Percentiles rank a stretch among this genome's conserved stretches.
These are phyloP conservation scores for Baorangia bicolor DNA, from an alignment of 768 basidiomycete species.

Conservation along the genomic window DNA sequence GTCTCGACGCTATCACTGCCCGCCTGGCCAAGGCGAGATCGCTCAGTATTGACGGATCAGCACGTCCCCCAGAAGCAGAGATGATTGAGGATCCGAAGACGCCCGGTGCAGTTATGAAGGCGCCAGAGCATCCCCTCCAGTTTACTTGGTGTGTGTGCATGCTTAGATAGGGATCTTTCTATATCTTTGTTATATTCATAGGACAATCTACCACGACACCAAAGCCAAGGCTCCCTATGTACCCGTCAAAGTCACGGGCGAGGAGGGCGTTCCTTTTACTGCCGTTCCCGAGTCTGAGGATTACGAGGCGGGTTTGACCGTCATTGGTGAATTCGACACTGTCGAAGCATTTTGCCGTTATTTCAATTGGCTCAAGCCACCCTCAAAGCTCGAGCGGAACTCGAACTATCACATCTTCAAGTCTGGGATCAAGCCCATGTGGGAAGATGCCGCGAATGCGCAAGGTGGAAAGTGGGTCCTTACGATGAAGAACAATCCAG, in stretches of 20 bases:
- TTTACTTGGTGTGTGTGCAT: conserved; percentile 61
- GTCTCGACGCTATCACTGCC: conserved; percentile 81
- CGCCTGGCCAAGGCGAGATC: conserved; percentile 69
- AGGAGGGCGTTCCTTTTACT: conserved; percentile 32
- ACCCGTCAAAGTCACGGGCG: conserved; percentile 10
- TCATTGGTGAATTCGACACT: conserved; percentile 87
- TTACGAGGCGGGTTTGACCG: conserved; percentile 83
- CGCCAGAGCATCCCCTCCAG: conserved; percentile 81
- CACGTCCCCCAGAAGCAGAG: conserved; percentile 73
- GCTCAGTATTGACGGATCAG: conserved; percentile 56
- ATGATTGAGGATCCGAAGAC: conserved; percentile 83
- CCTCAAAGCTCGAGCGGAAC: conserved; percentile 83
- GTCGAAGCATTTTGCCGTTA: conserved; percentile 90
- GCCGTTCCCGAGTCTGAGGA: conserved; percentile 62
- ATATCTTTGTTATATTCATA: conserved; percentile 28
- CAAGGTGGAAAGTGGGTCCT: conserved; percentile 95
- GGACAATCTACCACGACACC: conserved; percentile 90
- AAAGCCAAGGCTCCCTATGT: conserved; percentile 62
- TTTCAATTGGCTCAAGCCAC: conserved; percentile 93
- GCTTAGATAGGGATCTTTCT: background rate
- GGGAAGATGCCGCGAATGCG: conserved; percentile 92
- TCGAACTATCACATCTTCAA: conserved; percentile 97
- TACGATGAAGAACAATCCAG: conserved; percentile 84
- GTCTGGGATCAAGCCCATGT: conserved; percentile 93
- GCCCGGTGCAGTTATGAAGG: conserved; percentile 64